A percentile compares a stretch with the other conserved stretches of the same genome.
phyloP scores from a whole-genome alignment of 139 green algal species.

The Ulvella scutata region DNA sequence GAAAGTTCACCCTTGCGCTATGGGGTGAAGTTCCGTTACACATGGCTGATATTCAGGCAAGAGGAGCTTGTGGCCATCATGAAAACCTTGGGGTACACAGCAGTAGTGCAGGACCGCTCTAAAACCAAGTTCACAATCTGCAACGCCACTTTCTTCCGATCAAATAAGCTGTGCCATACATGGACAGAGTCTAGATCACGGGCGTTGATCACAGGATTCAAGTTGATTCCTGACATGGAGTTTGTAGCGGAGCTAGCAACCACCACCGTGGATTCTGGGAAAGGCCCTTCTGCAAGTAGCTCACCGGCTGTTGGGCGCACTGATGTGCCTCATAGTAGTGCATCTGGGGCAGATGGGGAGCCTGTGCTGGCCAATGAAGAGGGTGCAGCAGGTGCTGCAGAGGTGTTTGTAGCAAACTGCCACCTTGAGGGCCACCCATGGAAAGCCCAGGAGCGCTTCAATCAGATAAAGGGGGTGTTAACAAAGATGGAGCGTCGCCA shows the following conservation, averaged over 20 bases:
- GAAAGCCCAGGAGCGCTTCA: neutral
- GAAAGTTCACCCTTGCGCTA: too few species aligned
- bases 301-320: neutral
- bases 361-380: neutral
- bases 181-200: neutral
- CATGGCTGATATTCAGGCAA: too few species aligned
- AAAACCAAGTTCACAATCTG: slow-evolving; percentile 1
- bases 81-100: neutral
- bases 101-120: neutral
- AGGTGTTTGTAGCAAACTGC: neutral
- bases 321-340: neutral
- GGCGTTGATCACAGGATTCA: neutral
- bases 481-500: neutral
- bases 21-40: too few species aligned
- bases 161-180: neutral
- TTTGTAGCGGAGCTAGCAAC: neutral
- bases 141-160: neutral
- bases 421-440: neutral
- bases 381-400: neutral
- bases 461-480: neutral
- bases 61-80: neutral
- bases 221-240: neutral
- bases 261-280: neutral
- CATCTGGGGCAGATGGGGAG: neutral
- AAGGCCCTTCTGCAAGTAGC: too few species aligned